Evolutionary conservation across 148 eudicot species (phyloP).

Genomic region (Camellia sinensis): DNA sequence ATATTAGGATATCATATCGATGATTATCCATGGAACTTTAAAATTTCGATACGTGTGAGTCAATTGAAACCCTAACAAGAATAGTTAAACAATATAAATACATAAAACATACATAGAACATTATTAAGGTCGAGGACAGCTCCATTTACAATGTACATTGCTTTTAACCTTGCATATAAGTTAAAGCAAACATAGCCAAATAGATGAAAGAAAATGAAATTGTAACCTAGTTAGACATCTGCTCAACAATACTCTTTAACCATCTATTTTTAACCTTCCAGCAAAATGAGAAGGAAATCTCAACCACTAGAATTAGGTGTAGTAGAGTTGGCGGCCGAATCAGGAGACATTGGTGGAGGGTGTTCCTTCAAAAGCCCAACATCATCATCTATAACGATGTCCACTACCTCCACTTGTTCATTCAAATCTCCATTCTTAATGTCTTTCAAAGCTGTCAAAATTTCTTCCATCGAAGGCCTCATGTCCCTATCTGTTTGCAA

Average conservation of each 20-base stretch:
- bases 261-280: slow-evolving; percentile 8
- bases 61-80: neutral
- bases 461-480: slow-evolving; percentile 83
- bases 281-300: slow-evolving; percentile 9
- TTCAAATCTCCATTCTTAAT: slow-evolving; percentile 41
- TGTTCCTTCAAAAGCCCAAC: slow-evolving; percentile 40
- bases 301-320: slow-evolving; percentile 21
- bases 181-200: neutral
- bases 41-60: no score
- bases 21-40: no score
- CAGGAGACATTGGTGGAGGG: slow-evolving; percentile 46
- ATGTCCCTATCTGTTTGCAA: slow-evolving; percentile 62
- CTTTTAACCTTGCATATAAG: neutral
- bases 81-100: neutral
- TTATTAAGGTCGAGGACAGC: neutral
- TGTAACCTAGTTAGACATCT: neutral
- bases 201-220: neutral
- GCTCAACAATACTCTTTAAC: slow-evolving; percentile 2
- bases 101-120: neutral
- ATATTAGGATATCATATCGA: no score
- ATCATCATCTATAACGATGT: slow-evolving; percentile 48
- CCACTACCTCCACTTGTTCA: slow-evolving; percentile 49
- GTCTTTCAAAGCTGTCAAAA: slow-evolving; percentile 40
- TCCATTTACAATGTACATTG: slow-evolving; percentile 17
- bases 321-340: slow-evolving; percentile 25